Conservation (phyloP, 371 early-diverging fungal genomes). For the Mucor mucedo region DNA sequence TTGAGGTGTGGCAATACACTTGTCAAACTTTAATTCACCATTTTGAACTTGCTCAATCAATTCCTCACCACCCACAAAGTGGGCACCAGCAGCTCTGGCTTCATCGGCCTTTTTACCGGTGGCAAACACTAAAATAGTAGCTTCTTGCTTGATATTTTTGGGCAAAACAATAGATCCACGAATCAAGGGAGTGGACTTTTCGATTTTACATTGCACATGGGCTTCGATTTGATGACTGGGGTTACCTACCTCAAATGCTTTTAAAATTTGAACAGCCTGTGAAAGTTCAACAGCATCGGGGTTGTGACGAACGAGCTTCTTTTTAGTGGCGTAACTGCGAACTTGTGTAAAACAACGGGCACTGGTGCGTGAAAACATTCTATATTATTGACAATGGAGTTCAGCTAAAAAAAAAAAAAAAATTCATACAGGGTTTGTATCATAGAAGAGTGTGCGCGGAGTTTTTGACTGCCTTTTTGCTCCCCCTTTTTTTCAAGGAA, state of each 20-base stretch:
- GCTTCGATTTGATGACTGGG: conserved; percentile 73
- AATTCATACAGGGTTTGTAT: no score
- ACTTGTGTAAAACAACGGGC: conserved; percentile 15
- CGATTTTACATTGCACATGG: conserved; percentile 72
- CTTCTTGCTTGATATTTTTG: conserved; percentile 66
- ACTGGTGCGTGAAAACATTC: conserved; percentile 19
- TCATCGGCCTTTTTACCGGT: conserved; percentile 81
- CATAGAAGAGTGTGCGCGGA: no score
- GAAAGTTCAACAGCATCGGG: conserved; percentile 50
- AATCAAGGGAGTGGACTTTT: conserved; percentile 77
- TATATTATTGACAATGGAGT: not conserved
- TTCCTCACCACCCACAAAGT: conserved; percentile 89
- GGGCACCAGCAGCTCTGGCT: conserved; percentile 83
- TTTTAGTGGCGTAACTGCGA: conserved; percentile 40
- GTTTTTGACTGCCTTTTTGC: no score
- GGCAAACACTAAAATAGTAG: conserved; percentile 77
- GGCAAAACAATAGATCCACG: conserved; percentile 77
- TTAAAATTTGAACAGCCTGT: conserved; percentile 47
- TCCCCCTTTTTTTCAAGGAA: no score
- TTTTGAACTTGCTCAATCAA: conserved; percentile 74
- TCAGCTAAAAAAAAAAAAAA: not conserved
- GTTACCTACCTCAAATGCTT: conserved; percentile 75
- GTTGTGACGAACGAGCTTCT: conserved; percentile 32
- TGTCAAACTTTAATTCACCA: conserved; percentile 79
- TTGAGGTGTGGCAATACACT: conserved; percentile 85